Evolutionary conservation across 2,329 filamentous ascomycete genomes (phyloP), one percentile per base, ranked within the genome.

Genomic region (Scedosporium boydii): DNA sequence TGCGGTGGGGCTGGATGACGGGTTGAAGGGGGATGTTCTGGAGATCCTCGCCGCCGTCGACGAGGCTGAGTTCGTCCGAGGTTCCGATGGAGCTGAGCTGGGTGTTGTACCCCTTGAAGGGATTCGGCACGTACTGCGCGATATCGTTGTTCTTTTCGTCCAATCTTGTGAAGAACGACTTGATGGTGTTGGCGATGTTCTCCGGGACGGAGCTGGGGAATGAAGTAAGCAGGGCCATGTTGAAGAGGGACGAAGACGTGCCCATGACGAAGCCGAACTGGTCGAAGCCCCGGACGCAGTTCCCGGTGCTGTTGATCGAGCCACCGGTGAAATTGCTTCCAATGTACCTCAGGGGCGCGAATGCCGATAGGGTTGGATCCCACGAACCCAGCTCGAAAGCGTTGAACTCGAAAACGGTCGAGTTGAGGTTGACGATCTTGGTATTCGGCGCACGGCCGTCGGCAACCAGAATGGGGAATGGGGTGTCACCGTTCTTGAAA

Each of bases 201-300:
- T 71, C 68, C 29, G 74, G 73, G 61, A 82, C 67, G 16, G 63
- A 64, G 68, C 66, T 70, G 21, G 71, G 58, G 51, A 67, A 76
- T 63, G 77, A 71, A 69, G 78, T 27, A 85, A 95, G 44, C 86
- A 96, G 80, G 81, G 96, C 80, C 62, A 87, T 78, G 76, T 96
- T 96, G 79, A 96, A 96, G 3, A 96, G 79, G 7, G 87, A 87
- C 16, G 87, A 91, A 10, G 88, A 91, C 0, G 91, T 95, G 63
- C 90, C 90, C 84, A 93, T 90, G 38, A 95, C 78, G 68, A 86
- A 96, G 1, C 89, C 89, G 6, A 84, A 84, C 67, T 90, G 92
- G 73, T 96, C 91, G 67, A 91, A 93, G 1, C 91, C 91, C 26
- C 70, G 70, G 29, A 80, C 74, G 65, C 84, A 79, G 1, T 66